Conservation (phyloP, 768 basidiomycete species). For the Phlebiopsis flavidoalba region DNA sequence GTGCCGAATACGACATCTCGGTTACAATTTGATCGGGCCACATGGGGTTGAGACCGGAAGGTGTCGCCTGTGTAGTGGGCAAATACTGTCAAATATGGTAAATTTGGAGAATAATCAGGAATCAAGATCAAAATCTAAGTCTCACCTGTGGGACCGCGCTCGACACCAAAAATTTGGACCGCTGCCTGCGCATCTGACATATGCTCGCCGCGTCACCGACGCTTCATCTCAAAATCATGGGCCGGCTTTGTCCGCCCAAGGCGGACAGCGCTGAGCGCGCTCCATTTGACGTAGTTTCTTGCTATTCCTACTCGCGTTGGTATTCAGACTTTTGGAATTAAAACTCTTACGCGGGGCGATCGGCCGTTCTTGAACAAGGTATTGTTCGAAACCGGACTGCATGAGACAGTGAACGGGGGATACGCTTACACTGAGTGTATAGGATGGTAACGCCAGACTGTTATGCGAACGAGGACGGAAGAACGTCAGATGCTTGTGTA, state of each 20-base stretch:
- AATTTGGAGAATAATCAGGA: too few species aligned
- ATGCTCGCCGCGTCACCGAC: too few species aligned
- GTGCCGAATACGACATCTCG: too few species aligned
- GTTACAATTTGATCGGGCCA: too few species aligned
- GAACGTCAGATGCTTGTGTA: constrained; percentile 98
- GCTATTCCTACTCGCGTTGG: constrained; percentile 65
- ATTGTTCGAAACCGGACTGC: constrained; percentile 15
- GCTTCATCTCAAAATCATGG: constrained; percentile 26
- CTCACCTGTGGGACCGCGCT: too few species aligned
- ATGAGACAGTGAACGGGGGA: background rate
- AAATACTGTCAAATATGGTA: too few species aligned
- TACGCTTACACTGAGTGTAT: background rate
- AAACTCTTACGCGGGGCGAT: constrained; percentile 93
- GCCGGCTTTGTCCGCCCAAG: constrained; percentile 41
- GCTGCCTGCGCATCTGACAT: too few species aligned
- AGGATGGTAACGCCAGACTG: constrained; percentile 93
- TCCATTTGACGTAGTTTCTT: constrained; percentile 30
- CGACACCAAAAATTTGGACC: too few species aligned
- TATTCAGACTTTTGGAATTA: constrained; percentile 95
- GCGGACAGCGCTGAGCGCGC: constrained; percentile 44
- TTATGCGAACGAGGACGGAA: constrained; percentile 97
- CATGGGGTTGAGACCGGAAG: too few species aligned
- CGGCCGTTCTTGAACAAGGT: constrained; percentile 94
- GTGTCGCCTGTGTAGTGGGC: too few species aligned
- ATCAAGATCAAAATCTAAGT: too few species aligned